Evolutionary conservation across 2,329 filamentous ascomycete species (phyloP), one percentile per base, ranked within the genome.

Genomic region (Magnaporthiopsis incrustans): DNA sequence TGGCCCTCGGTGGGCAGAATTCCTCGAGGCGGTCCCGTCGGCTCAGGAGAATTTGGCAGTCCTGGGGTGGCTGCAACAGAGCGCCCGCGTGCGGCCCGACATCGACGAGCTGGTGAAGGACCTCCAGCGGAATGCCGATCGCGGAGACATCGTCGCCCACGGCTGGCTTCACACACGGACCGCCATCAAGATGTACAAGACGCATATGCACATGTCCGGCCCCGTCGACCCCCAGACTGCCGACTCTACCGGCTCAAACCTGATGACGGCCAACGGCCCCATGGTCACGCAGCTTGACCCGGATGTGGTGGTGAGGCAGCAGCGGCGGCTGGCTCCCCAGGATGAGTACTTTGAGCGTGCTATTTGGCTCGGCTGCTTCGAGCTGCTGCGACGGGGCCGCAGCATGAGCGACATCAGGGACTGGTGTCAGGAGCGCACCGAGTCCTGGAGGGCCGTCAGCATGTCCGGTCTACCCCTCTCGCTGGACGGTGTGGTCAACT

Each of bases 131-230:
- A 87, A 87, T 67, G 89, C 91, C 15, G 90, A 94, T 66, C 82
- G 91, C 70, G 89, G 90, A 12, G 91, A 93, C 61, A 86, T 93
- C 12, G 91, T 95, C 78, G 87, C 90, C 33, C 88, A 92, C 73
- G 94, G 94, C 57, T 97, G 93, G 91, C 85, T 97, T 67, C 92
- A 97, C 73, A 97, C 95, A 0, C 90, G 92, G 67, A 87, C 91
- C 65, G 88, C 89, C 60, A 92, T 99, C 76, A 99, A 99, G 78
- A 85, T 90, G 64, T 87, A 91, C 73, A 99, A 98, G 78, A 87
- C 89, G 65, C 78, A 95, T 68, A 85, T 90, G 65, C 84, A 85
- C 33, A 88, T 85, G 80, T 83, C 83, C 50, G 83, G 86, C 66
- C 79, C 86, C 8, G 77, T 92, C 27, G 88, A 91, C 65, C 86